Percentiles rank a stretch among this genome's conserved stretches.
These are phyloP conservation scores for Fusarium oxysporum DNA, from an alignment of 2,329 filamentous ascomycete species.

Conservation along the genomic window DNA sequence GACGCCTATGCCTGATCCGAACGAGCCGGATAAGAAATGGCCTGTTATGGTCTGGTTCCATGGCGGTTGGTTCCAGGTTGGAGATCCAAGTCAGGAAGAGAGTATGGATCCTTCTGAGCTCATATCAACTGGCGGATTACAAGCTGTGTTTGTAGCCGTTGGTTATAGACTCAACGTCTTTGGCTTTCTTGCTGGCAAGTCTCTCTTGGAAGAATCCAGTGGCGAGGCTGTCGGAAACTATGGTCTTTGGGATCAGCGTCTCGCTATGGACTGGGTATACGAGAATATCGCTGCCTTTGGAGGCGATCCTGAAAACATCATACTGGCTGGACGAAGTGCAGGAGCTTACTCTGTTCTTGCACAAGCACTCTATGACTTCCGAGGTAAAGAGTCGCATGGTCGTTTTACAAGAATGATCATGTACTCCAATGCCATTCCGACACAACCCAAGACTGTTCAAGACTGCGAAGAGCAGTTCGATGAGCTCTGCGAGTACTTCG, in stretches of 20 bases:
- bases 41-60: conserved; percentile 54
- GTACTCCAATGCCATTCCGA: conserved; percentile 20
- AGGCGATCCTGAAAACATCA: neutral
- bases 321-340: neutral
- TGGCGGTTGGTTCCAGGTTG: conserved; percentile 62
- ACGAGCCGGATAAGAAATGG: conserved; percentile 22
- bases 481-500: conserved; percentile 13
- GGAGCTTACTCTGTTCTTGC: conserved; percentile 10
- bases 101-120: conserved; percentile 59
- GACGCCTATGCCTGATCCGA: neutral
- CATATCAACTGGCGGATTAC: conserved; percentile 43
- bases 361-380: neutral
- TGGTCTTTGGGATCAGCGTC: conserved; percentile 18
- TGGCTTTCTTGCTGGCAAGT: neutral
- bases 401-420: conserved; percentile 8
- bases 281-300: neutral
- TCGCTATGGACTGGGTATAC: conserved; percentile 19
- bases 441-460: conserved; percentile 11
- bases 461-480: conserved; percentile 6
- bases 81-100: conserved; percentile 56
- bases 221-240: neutral
- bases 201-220: neutral
- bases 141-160: conserved; percentile 7
- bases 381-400: neutral
- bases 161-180: conserved; percentile 14